Evolutionary conservation across 306 rosid species (phyloP).

Genomic region (Pterocarpus macrocarpus): DNA sequence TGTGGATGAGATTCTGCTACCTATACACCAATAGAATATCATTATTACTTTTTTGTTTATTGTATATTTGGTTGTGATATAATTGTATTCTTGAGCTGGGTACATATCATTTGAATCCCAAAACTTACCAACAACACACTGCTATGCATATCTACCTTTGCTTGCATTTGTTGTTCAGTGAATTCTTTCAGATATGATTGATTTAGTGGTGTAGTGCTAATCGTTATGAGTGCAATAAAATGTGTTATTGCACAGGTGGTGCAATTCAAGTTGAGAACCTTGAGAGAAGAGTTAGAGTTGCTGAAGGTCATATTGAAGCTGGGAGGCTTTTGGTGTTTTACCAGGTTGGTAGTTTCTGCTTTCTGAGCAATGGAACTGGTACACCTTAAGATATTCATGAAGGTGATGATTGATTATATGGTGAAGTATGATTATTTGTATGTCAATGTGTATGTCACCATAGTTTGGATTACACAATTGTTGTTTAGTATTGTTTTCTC

Average conservation of each 20-base stretch:
- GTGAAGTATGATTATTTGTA: constrained; percentile 9
- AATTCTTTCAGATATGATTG: constrained; percentile 40
- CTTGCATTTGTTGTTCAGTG: constrained; percentile 30
- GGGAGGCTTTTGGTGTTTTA: constrained; percentile 92
- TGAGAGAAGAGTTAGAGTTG: constrained; percentile 76
- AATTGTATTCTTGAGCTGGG: constrained; percentile 39
- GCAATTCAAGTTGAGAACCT: constrained; percentile 57
- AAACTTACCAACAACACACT: background rate
- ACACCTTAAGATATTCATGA: constrained; percentile 15
- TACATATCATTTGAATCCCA: constrained; percentile 40
- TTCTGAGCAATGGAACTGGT: constrained; percentile 29
- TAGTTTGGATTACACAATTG: constrained; percentile 33
- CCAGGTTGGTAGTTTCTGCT: constrained; percentile 70
- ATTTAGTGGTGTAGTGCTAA: constrained; percentile 22
- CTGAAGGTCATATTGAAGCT: constrained; percentile 94
- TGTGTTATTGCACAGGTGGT: constrained; percentile 60
- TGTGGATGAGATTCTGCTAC: constrained; percentile 27
- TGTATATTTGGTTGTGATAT: constrained; percentile 29
- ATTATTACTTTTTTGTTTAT: background rate
- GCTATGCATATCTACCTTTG: constrained; percentile 27
- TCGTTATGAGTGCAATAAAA: constrained; percentile 35
- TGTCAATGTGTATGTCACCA: constrained; percentile 4
- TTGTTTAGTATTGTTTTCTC: constrained; percentile 23
- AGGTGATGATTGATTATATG: constrained; percentile 22
- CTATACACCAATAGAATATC: constrained; percentile 25